Conservation (phyloP, 73 alveolate genomes). For the Paramecium bursaria region DNA sequence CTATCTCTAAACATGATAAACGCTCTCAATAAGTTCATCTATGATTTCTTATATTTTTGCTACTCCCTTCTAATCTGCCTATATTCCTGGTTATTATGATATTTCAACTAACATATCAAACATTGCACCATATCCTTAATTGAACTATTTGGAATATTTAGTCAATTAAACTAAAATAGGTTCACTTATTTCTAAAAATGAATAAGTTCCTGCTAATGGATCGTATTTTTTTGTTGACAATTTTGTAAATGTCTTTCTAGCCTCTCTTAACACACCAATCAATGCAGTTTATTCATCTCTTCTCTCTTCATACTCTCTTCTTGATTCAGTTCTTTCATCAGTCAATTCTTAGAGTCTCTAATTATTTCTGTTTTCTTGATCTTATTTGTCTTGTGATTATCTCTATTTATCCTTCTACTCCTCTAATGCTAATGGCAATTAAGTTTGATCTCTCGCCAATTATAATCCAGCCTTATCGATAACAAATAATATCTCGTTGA, state of each 20-base stretch:
- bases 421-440: slow-evolving; percentile 5
- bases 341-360: slow-evolving; percentile 2
- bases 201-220: slow-evolving; percentile 39
- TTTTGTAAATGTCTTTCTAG: slow-evolving; percentile 1
- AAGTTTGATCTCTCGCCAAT: slow-evolving; percentile 13
- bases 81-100: slow-evolving; percentile 55
- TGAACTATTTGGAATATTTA: slow-evolving; percentile 4
- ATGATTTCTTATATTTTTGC: slow-evolving; percentile 34
- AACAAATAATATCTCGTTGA: slow-evolving; percentile 28
- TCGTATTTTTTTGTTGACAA: slow-evolving; percentile 31
- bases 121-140: slow-evolving; percentile 5
- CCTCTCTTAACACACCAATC: slow-evolving; percentile 47
- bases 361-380: slow-evolving; percentile 15
- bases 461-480: slow-evolving; percentile 6
- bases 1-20: slow-evolving; percentile 1
- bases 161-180: slow-evolving; percentile 13
- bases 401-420: slow-evolving; percentile 38
- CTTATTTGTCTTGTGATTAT: slow-evolving; percentile 21
- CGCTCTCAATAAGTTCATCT: slow-evolving; percentile 36
- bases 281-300: slow-evolving; percentile 31
- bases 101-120: slow-evolving; percentile 20
- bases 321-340: slow-evolving; percentile 7
- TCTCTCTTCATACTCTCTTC: slow-evolving; percentile 20
- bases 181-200: slow-evolving; percentile 18
- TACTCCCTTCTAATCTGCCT: slow-evolving; percentile 38